Evolutionary conservation across 352 stramenopile species (phyloP), one percentile per base, ranked within the genome.

Genomic region (Pythium angustatum): DNA sequence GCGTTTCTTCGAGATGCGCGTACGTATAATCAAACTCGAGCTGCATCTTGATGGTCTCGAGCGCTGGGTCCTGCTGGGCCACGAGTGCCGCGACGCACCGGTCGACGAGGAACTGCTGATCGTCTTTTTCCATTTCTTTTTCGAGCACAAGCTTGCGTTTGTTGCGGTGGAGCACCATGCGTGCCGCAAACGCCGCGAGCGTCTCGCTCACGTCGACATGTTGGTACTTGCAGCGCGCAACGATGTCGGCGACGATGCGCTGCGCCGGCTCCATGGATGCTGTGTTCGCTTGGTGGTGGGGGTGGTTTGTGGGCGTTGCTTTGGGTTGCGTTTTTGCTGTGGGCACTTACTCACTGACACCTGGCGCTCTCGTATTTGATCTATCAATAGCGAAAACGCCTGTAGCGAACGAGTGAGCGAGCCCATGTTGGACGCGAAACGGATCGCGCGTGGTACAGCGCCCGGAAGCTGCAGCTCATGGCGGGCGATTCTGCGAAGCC

Each of bases 41-140:
- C 75, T 98, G 94, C 91, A 98, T 98, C 68, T 97, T 97, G 62
- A 98, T 85, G n/a, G 88, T 94, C 73, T 96, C 86, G 54, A 98
- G 76, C 19, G 84, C 72, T 24, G 92, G 92, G 33, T 88, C 87
- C 17, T 96, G 87, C 40, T 78, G 58, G 48, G 92, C 82, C 0
- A 93, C 57, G 17, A 97, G 72, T 41, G 83, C 76, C 27, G 75
- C 77, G 48, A 96, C 83, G 66, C 85, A 94, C 45, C 81, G 71
- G 30, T 96, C 78, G 3, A 94, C 69, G 26, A 97, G 67, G 57
- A 81, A 87, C 36, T 90, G 69, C 49, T 95, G 74, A 54, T 91
- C 87, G 17, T 93, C 83, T 8, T 65, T 52, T 0, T 69, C 80
- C 70, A 97, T 87, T 5, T 78, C 71, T 43, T 87, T 77, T 60